Conservation (phyloP, 2,329 filamentous ascomycete genomes). For the Trichoderma sp. region DNA sequence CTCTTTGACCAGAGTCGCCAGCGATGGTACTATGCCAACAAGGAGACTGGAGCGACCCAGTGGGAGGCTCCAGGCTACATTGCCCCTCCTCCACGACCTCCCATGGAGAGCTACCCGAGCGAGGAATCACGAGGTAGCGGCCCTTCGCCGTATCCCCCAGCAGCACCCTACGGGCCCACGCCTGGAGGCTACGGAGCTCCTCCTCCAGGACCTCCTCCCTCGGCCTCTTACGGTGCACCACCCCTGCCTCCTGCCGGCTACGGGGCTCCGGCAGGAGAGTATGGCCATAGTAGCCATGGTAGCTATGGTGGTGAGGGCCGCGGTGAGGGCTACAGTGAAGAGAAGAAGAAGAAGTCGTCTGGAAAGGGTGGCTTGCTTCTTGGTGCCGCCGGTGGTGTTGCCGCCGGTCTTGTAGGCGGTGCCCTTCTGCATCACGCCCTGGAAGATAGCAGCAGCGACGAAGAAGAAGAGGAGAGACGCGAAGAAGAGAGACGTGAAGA, state of each 20-base stretch:
- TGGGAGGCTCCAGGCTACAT: constrained; percentile 59
- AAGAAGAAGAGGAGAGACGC: constrained; percentile 20
- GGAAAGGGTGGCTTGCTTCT: constrained; percentile 57
- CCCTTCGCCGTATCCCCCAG: constrained; percentile 6
- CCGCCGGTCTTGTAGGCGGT: constrained; percentile 57
- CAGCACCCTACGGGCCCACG: neutral
- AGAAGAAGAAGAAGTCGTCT: constrained; percentile 41
- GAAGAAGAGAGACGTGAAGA: neutral
- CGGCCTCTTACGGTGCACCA: constrained; percentile 23
- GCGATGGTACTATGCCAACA: constrained; percentile 66
- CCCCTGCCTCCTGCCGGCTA: constrained; percentile 23
- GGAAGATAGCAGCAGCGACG: constrained; percentile 28
- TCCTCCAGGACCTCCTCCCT: neutral
- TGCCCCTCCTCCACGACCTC: constrained; percentile 28
- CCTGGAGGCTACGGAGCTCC: constrained; percentile 8
- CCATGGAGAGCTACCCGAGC: constrained; percentile 27
- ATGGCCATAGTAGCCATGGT: constrained; percentile 6
- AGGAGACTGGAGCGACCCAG: constrained; percentile 61
- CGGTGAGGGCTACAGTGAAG: neutral
- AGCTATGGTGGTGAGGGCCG: neutral
- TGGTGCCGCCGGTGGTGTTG: constrained; percentile 61
- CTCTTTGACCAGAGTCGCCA: constrained; percentile 63
- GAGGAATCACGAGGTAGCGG: constrained; percentile 29
- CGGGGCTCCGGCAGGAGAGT: constrained; percentile 24
- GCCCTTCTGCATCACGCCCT: constrained; percentile 59